Evolutionary conservation across 768 basidiomycete species (phyloP), one percentile per base, ranked within the genome.

Genomic region (Trichaptum fuscoviolaceum): DNA sequence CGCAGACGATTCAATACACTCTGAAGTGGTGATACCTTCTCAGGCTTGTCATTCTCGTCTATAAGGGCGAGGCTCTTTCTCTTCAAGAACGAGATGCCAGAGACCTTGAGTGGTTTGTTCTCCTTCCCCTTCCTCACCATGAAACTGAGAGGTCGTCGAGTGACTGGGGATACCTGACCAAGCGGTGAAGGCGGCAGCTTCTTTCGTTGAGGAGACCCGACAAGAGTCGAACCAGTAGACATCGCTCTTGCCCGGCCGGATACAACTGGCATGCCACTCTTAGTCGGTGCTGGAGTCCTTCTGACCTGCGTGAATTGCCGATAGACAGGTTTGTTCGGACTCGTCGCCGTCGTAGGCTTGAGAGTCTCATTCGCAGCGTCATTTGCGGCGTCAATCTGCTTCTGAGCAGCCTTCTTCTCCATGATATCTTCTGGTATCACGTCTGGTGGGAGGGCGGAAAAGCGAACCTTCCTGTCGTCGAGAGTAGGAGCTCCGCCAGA

Each of bases 341-440:
- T 52, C 72, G 20, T 73, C 74, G 26, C 75, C 73, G 24, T 75
- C 67, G 35, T 35, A 71, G 34, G 65, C 57, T 63, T 77, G 74
- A 66, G 70, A 73, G 0, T 62, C 42, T n/a, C 25, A 73, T 57
- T 12, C 42, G 42, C 10, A 52, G 10, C 42, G 42, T 52, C 20
- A 3, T 52, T 52, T 12, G 42, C 42, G 8, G 30, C 30, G 30
- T 30, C 30, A 30, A 8, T 3, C 15, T 52, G 42, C 5, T 12
- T 20, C 15, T 52, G 30, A 30, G 30, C 10, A 52, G 42, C 20
- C 20, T 52, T 52, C 42, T 52, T 52, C 42, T 52, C 42, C 42
- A 52, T 2, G 42, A 52, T 52, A 20, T 52, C 42, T 20, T 52
- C 42, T 52, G 42, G 42, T 52, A 52, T 52, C 12, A 52, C 42